Base-by-base conservation (phyloP, 2,329 filamentous ascomycete species). In the Ceratocystis colombiana region DNA sequence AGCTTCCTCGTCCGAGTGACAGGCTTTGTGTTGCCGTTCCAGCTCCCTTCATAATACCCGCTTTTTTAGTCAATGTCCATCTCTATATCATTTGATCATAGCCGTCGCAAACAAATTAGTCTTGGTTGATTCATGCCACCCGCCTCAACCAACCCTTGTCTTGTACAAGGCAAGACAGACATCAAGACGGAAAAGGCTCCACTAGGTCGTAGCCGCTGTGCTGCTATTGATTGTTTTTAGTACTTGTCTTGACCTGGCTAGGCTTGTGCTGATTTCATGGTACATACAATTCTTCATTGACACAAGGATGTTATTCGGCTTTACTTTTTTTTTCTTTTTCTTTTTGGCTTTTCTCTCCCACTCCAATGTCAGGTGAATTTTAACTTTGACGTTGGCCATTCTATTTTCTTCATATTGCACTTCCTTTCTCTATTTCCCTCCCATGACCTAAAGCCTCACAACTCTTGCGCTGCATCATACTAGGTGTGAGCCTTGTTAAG, bases 161-260 rank as follows among this genome's bases (percentile, higher is more conserved):
- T 53, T 53, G 48, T 12, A 28, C 48, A 53, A 28, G 48, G 48
- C 48, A 50, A 50, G 48, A 50, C 48, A 50, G 48, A 50, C 48
- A 50, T 22, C 48, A 50, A 20, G 22, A 50, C 37, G 22, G 48
- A 10, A 53, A 53, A 28, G 7, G 48, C 48, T 50, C 48, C 48
- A 50, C 20, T 25, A 25, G 48, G 20, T 25, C 48, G 25, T 25
- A 53, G 25, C 25, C 48, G 22, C 22, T 25, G 48, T 25, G 48
- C 20, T 25, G 48, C 48, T 53, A 17, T 53, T 53, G 20, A 53
- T 53, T 25, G 48, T 25, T 53, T 50, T 53, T 53, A 53, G 48
- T 53, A 25, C 48, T 25, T 53, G 20, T 28, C 48, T 53, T 53
- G 48, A 25, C 20, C 5, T 53, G 22, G 20, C 3, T 53, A 41